phyloP scores from a whole-genome alignment of 1,284 basidiomycete genomes.

The Melampsora americana region DNA sequence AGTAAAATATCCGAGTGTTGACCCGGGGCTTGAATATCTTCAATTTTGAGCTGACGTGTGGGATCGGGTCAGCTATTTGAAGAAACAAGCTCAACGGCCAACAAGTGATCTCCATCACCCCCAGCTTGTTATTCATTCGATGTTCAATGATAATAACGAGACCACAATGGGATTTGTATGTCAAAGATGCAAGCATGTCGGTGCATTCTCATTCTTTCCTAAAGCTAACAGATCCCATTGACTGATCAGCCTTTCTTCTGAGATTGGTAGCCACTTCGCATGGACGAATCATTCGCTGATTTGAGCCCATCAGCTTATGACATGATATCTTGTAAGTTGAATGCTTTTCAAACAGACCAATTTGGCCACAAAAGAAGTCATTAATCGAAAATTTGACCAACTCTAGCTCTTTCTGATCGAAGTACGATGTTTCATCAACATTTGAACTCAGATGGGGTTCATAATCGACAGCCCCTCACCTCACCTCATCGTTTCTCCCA shows the following conservation, averaged over 20 bases:
- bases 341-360: background rate
- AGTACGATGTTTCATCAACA: background rate
- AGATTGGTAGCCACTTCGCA: conserved; percentile 50
- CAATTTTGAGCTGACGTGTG: no score
- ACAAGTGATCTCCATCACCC: no score
- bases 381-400: background rate
- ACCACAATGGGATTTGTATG: conserved; percentile 9
- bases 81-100: no score
- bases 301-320: conserved; percentile 79
- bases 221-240: background rate
- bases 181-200: conserved; percentile 41
- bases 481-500: background rate
- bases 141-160: conserved; percentile 1
- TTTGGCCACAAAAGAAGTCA: background rate
- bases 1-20: no score
- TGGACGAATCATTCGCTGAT: conserved; percentile 78
- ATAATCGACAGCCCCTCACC: conserved; percentile 10
- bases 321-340: conserved; percentile 62
- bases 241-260: background rate
- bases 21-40: no score
- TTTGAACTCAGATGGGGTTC: background rate
- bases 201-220: background rate
- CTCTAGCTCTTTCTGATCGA: conserved; percentile 31
- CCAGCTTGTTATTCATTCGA: no score
- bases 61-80: no score